phyloP scores from a whole-genome alignment of 805 yeast genomes.

The Monosporozyma siamensis region DNA sequence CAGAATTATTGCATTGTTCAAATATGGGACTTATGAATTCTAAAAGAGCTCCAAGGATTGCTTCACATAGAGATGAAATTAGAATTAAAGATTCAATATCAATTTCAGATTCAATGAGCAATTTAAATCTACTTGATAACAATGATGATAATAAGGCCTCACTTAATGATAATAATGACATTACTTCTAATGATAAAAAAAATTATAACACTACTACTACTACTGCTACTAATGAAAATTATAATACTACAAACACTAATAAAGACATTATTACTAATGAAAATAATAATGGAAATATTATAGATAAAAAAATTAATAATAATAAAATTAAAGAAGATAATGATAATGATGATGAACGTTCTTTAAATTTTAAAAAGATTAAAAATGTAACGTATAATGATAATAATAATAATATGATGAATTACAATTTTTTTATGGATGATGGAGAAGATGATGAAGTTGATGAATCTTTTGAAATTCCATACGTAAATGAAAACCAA shows the following conservation, averaged over 20 bases:
- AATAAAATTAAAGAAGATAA: conserved; percentile 3
- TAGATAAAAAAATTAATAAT: conserved; percentile 19
- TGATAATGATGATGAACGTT: neutral
- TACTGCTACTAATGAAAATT: neutral
- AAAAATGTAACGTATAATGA: conserved; percentile 10
- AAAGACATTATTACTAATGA: neutral
- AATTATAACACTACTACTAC: conserved; percentile 1
- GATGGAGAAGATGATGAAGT: conserved; percentile 39
- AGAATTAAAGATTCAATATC: conserved; percentile 30
- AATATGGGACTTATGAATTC: conserved; percentile 88
- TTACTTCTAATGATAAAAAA: conserved; percentile 1
- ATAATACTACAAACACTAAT: neutral
- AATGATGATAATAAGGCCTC: neutral
- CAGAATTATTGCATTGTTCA: conserved; percentile 89
- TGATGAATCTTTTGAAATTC: conserved; percentile 29
- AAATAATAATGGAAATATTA: conserved; percentile 5
- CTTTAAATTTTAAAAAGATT: neutral
- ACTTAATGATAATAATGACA: conserved; percentile 1
- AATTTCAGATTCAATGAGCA: neutral
- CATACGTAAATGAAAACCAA: conserved; percentile 32
- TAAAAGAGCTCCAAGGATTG: conserved; percentile 55
- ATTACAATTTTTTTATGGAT: conserved; percentile 5
- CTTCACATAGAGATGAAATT: conserved; percentile 58
- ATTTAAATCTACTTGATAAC: conserved; percentile 1
- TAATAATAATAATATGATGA: conserved; percentile 29